A percentile compares a stretch with the other conserved stretches of the same genome.
Evolutionary conservation across 805 yeast species (phyloP).

Genomic region (Komagataella kurtzmanii): DNA sequence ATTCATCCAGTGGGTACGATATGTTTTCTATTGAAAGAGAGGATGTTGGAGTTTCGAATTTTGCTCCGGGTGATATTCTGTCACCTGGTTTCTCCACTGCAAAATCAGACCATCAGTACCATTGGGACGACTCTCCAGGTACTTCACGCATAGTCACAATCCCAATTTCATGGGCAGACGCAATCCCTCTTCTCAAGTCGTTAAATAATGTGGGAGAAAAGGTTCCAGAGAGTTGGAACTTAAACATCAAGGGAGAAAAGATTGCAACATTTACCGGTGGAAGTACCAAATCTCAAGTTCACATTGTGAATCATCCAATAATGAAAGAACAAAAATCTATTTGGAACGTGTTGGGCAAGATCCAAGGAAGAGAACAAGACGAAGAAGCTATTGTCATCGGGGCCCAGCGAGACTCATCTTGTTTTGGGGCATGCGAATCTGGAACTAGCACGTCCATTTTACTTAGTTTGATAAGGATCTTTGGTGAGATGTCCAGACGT

Average conservation of each 20-base stretch:
- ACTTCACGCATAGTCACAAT: slow-evolving; percentile 65
- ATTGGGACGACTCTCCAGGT: slow-evolving; percentile 30
- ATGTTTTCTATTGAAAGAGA: slow-evolving; percentile 36
- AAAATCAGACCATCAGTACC: not conserved
- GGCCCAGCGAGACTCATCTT: slow-evolving; percentile 67
- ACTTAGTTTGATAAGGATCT: slow-evolving; percentile 55
- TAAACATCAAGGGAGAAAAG: not conserved
- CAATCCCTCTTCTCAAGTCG: slow-evolving; percentile 24
- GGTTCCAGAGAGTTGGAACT: slow-evolving; percentile 1
- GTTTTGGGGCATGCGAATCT: slow-evolving; percentile 62
- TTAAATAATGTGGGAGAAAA: slow-evolving; percentile 25
- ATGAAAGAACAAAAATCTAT: slow-evolving; percentile 45
- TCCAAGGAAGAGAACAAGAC: slow-evolving; percentile 69
- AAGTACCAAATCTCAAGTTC: slow-evolving; percentile 6
- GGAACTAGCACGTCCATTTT: slow-evolving; percentile 65
- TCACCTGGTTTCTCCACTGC: slow-evolving; percentile 44
- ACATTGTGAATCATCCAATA: slow-evolving; percentile 25
- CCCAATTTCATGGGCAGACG: slow-evolving; percentile 70
- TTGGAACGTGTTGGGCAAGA: slow-evolving; percentile 70
- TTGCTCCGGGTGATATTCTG: slow-evolving; percentile 64
- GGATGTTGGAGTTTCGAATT: slow-evolving; percentile 44
- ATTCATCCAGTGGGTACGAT: slow-evolving; percentile 11
- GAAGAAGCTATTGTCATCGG: slow-evolving; percentile 68
- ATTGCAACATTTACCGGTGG: slow-evolving; percentile 1
- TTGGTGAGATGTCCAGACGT: slow-evolving; percentile 48